Evolutionary conservation across 768 basidiomycete species (phyloP).

Genomic region (Suillus decipiens): DNA sequence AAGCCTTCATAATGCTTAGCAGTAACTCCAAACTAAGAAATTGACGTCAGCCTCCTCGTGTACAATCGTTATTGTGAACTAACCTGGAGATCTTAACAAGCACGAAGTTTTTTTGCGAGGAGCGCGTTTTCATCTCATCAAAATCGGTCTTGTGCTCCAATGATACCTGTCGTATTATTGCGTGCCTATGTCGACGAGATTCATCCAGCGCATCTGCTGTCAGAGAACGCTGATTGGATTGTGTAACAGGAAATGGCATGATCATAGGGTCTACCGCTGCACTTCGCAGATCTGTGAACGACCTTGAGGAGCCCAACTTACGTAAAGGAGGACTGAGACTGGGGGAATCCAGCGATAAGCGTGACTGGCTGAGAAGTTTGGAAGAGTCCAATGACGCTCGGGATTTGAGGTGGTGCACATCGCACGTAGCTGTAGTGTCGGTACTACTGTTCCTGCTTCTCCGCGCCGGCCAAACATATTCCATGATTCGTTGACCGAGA

Average conservation of each 20-base stretch:
- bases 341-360: constrained; percentile 35
- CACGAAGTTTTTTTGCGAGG: constrained; percentile 82
- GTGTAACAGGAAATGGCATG: constrained; percentile 14
- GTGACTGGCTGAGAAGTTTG: constrained; percentile 34
- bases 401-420: constrained; percentile 25
- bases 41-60: constrained; percentile 13
- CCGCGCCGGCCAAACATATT: constrained; percentile 83
- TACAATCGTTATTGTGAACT: constrained; percentile 12
- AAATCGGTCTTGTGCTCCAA: constrained; percentile 51
- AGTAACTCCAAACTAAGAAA: constrained; percentile 62
- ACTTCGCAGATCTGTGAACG: constrained; percentile 67
- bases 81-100: constrained; percentile 75
- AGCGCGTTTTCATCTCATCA: constrained; percentile 80
- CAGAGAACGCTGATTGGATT: constrained; percentile 12
- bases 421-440: constrained; percentile 13
- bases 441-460: constrained; percentile 30
- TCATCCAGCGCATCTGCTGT: constrained; percentile 25
- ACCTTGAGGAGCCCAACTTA: constrained; percentile 60
- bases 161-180: not conserved
- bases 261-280: constrained; percentile 39
- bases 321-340: constrained; percentile 45
- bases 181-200: constrained; percentile 20
- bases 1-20: constrained; percentile 78
- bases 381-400: constrained; percentile 57
- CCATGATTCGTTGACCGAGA: constrained; percentile 79